Conservation (phyloP, 768 basidiomycete species). For the Panus rudis region DNA sequence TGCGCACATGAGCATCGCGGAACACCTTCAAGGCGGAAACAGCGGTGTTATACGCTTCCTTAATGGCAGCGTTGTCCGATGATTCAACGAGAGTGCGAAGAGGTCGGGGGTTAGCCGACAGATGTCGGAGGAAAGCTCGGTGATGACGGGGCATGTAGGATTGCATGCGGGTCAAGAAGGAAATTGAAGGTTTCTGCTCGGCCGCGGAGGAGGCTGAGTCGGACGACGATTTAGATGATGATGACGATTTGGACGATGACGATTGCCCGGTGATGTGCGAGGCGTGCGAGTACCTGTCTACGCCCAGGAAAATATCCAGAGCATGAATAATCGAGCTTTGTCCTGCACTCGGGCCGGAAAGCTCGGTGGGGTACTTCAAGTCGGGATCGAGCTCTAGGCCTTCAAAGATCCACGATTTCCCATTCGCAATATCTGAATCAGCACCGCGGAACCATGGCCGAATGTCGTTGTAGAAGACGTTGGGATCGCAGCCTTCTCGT, state of each 20-base stretch:
- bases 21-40: slow-evolving; percentile 45
- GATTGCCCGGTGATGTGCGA: slow-evolving; percentile 24
- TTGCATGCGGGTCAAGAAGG: slow-evolving; percentile 50
- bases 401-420: slow-evolving; percentile 36
- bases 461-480: slow-evolving; percentile 51
- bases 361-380: slow-evolving; percentile 29
- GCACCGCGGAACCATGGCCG: slow-evolving; percentile 61
- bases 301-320: slow-evolving; percentile 45
- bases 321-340: slow-evolving; percentile 56
- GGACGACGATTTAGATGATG: slow-evolving; percentile 9
- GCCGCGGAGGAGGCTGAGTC: neutral
- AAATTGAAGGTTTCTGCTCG: slow-evolving; percentile 5
- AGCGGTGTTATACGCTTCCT: slow-evolving; percentile 41
- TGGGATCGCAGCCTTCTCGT: slow-evolving; percentile 64
- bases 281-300: slow-evolving; percentile 35
- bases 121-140: slow-evolving; percentile 49
- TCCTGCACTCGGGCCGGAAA: slow-evolving; percentile 53
- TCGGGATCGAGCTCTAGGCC: slow-evolving; percentile 31
- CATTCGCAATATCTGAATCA: slow-evolving; percentile 26
- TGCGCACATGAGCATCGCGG: slow-evolving; percentile 50
- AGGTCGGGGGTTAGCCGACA: slow-evolving; percentile 39
- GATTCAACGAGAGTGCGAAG: slow-evolving; percentile 37
- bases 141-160: slow-evolving; percentile 57
- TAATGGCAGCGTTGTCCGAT: slow-evolving; percentile 15
- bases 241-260: slow-evolving; percentile 2